Base-by-base conservation (phyloP, 1,284 basidiomycete genomes). In the Ustilago tritici region DNA sequence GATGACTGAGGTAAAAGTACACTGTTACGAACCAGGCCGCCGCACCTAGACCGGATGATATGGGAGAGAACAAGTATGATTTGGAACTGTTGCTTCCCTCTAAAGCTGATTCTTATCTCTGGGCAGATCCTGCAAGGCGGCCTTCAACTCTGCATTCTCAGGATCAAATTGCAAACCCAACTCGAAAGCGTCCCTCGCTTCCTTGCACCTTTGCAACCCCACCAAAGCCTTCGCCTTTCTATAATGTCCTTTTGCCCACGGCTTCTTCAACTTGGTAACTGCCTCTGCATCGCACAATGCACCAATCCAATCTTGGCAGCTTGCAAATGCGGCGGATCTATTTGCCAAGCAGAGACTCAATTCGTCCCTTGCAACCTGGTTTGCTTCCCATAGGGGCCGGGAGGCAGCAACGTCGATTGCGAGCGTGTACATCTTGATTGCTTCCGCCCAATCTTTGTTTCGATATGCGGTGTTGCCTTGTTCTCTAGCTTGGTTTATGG, bases 231-330 rank as follows among this genome's bases (percentile, higher is more conserved):
- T 93, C 3, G 93, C 94, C 80, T 92, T 96, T 76, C 96, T 89
- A 89, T 96, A 97, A 86, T 98, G 94, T 0, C 95, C 96, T 86
- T 98, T 98, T 80, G 92, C 91, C 96, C 96, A 99, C 34, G 91
- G 91, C 66, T 92, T 89, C 85, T 94, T 93, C 63, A 98, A 88
- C 76, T 91, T 88, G 52, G 96, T 92, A 78, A 98, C 95, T 1
- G 92, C 91, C 72, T 98, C 95, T 0, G 95, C 95, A 84, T 99
- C 96, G 28, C 92, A 92, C 8, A 98, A 88, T 2, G 95, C 94
- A 55, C 91, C 91, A 63, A 95, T 89, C 86, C 90, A 91, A 76
- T 95, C 93, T 8, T 91, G 91, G 1, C 90, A 88, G 70, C 93
- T 92, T 58, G 91, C 90, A 87, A 92, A 93, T 1, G 95, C 92